Conservation (phyloP, 2,329 filamentous ascomycete species). For the Xylariaceae sp. region DNA sequence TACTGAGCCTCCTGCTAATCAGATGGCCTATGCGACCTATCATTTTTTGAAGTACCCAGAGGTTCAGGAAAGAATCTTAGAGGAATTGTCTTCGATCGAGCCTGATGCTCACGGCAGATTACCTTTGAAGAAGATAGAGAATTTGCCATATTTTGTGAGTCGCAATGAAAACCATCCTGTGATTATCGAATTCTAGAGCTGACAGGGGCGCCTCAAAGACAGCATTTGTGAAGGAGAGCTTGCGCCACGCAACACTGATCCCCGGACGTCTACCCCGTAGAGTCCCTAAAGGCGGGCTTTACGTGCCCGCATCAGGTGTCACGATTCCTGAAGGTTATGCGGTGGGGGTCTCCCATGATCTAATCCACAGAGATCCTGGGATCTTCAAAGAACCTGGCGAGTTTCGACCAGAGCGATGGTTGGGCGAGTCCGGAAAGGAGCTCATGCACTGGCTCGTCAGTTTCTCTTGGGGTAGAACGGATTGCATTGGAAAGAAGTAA, state of each 20-base stretch:
- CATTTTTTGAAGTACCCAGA: neutral
- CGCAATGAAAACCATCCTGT: no score
- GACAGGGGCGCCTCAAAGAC: no score
- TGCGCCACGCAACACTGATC: neutral
- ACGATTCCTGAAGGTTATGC: conserved; percentile 3
- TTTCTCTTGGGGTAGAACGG: conserved; percentile 1
- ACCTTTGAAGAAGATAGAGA: neutral
- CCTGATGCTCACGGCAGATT: neutral
- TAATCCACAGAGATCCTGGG: neutral
- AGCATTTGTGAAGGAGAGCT: neutral
- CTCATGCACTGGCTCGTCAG: neutral
- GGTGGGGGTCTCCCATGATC: neutral
- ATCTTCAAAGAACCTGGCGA: neutral
- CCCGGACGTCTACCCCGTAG: neutral
- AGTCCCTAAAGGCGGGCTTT: conserved; percentile 1
- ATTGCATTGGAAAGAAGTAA: conserved; percentile 4
- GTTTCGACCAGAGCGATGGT: neutral
- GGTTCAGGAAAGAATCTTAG: neutral
- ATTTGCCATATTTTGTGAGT: conserved; percentile 4
- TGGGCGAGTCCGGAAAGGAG: neutral
- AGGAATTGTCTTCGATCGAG: neutral
- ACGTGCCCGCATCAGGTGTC: neutral
- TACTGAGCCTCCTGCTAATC: conserved; percentile 1
- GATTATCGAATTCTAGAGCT: no score
- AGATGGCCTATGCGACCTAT: neutral